Percentiles rank a stretch among this genome's conserved stretches.
Evolutionary conservation across 108 stramenopile genomes (phyloP).

Genomic region (Epithemia pelagica): DNA sequence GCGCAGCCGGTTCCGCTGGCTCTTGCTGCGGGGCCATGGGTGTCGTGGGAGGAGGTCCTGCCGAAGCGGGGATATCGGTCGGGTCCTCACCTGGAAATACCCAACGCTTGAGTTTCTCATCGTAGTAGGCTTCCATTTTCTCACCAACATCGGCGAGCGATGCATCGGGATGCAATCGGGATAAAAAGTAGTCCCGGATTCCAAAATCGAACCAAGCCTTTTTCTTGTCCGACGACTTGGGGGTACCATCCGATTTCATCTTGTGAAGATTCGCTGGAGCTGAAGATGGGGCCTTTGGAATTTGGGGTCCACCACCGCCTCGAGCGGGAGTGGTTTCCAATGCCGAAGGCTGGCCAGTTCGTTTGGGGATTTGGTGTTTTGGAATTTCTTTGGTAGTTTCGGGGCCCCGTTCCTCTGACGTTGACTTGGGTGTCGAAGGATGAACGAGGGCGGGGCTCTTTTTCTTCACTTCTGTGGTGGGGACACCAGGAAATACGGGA

Average conservation of each 20-base stretch:
- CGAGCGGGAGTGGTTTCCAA: not conserved
- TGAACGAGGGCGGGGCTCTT: no score
- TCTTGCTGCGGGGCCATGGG: conserved; percentile 19
- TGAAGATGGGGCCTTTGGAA: conserved; percentile 4
- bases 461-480: no score
- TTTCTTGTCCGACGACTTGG: not conserved
- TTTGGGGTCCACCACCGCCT: not conserved
- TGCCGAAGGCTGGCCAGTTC: no score
- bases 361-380: no score
- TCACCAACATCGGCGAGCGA: conserved; percentile 52
- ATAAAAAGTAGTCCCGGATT: conserved; percentile 47
- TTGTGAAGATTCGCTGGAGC: conserved; percentile 9
- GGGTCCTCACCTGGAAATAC: conserved; percentile 82
- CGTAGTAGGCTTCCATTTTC: conserved; percentile 78
- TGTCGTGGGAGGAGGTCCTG: conserved; percentile 77
- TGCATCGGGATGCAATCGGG: conserved; percentile 75
- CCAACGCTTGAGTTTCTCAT: conserved; percentile 49
- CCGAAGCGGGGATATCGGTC: conserved; percentile 45
- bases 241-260: not conserved
- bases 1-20: conserved; percentile 10
- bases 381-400: no score
- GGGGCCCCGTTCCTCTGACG: no score
- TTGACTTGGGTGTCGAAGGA: no score
- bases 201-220: conserved; percentile 6
- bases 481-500: not conserved